These are phyloP conservation scores for Ceratocystis alfenasii DNA, from an alignment of 2,329 filamentous ascomycete genomes.

Conservation along the genomic window DNA sequence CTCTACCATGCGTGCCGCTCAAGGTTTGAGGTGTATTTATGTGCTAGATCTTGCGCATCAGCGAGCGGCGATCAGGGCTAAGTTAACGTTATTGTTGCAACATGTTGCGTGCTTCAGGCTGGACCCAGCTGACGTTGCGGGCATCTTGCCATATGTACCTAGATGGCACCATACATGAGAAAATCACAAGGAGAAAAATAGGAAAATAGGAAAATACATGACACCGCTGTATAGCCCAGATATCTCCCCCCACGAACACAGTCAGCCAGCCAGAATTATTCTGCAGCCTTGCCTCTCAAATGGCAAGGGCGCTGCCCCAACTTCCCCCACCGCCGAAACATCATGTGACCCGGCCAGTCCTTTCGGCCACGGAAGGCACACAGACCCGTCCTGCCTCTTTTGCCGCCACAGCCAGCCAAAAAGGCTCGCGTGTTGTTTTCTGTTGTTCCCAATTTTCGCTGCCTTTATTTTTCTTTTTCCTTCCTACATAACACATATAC, in stretches of 20 bases:
- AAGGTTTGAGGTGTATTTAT: background rate
- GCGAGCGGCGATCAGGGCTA: background rate
- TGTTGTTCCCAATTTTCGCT: background rate
- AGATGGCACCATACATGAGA: background rate
- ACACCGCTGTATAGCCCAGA: too few relatives aligned
- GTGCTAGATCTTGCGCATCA: background rate
- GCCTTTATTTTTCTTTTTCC: background rate
- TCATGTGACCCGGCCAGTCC: background rate
- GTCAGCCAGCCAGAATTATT: background rate
- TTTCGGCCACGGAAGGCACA: background rate
- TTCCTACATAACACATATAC: background rate
- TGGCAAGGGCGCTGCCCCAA: background rate
- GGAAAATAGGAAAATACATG: too few relatives aligned
- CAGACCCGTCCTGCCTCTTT: background rate
- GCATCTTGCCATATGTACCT: background rate
- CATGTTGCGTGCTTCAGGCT: conserved; percentile 10
- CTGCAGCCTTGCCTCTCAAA: background rate
- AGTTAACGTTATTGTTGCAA: conserved; percentile 5
- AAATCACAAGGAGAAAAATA: background rate
- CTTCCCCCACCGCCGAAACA: background rate
- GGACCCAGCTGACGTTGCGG: background rate
- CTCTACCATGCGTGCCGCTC: background rate
- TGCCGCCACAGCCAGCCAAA: background rate
- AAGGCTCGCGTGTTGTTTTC: conserved; percentile 6
- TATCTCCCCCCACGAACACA: background rate